Evolutionary conservation across 805 yeast species (phyloP).

Genomic region (Saturnispora sanitii): DNA sequence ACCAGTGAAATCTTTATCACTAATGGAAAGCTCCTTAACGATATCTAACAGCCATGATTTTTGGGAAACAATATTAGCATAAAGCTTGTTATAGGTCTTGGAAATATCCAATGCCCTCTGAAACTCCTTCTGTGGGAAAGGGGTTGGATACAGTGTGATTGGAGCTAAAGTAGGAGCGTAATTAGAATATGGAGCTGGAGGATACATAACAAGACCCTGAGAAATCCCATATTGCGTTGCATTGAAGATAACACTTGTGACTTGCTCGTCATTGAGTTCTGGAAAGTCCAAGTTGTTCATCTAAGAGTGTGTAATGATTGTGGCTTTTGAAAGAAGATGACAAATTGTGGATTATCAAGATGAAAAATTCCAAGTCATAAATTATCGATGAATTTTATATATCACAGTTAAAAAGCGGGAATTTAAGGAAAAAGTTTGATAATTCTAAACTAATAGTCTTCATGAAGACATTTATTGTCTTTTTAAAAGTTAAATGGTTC

Average conservation of each 20-base stretch:
- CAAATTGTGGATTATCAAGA: neutral
- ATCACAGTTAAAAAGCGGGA: neutral
- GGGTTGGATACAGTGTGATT: conserved; percentile 83
- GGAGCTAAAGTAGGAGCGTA: conserved; percentile 63
- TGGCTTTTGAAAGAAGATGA: neutral
- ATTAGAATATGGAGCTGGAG: conserved; percentile 38
- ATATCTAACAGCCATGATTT: conserved; percentile 54
- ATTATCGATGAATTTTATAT: no score
- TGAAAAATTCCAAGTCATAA: neutral
- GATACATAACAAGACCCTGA: conserved; percentile 78
- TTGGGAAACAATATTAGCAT: conserved; percentile 53
- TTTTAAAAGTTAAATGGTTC: neutral
- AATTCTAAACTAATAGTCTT: neutral
- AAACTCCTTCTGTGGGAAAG: conserved; percentile 63
- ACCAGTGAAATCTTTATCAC: conserved; percentile 75
- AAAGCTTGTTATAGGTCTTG: conserved; percentile 58
- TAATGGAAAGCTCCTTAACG: conserved; percentile 42
- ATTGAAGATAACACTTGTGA: conserved; percentile 16
- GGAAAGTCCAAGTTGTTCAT: conserved; percentile 14
- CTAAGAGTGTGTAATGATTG: neutral
- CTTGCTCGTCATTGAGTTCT: conserved; percentile 4
- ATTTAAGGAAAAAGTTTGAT: no score
- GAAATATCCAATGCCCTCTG: conserved; percentile 60
- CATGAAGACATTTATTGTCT: neutral
- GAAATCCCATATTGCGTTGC: conserved; percentile 67